Conservation (phyloP, 352 stramenopile genomes). For the Globisporangium parvum region DNA sequence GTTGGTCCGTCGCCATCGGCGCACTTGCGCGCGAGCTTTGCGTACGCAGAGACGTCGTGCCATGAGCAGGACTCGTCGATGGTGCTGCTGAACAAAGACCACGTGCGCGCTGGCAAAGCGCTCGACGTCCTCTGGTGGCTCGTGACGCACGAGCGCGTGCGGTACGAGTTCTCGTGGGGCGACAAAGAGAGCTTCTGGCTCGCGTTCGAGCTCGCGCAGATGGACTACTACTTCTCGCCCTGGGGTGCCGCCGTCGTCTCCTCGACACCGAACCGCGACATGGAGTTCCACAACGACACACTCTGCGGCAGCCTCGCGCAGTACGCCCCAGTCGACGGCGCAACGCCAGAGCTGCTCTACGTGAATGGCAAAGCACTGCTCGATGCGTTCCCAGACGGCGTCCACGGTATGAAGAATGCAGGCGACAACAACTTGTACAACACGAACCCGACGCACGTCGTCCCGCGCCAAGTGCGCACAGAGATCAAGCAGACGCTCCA, state of each 20-base stretch:
- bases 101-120: constrained; percentile 16
- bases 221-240: constrained; percentile 44
- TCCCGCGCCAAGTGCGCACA: constrained; percentile 3
- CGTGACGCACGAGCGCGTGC: constrained; percentile 25
- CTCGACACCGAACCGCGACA: constrained; percentile 28
- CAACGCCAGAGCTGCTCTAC: constrained; percentile 24
- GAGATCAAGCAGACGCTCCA: constrained; percentile 1
- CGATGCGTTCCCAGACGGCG: constrained; percentile 28
- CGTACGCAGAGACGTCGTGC: constrained; percentile 34
- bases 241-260: constrained; percentile 33
- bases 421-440: constrained; percentile 12
- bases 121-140: constrained; percentile 35
- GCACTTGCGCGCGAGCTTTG: constrained; percentile 37
- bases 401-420: constrained; percentile 14
- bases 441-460: constrained; percentile 12
- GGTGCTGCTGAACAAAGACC: constrained; percentile 26
- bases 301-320: constrained; percentile 40
- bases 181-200: constrained; percentile 54
- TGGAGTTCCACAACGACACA: constrained; percentile 29
- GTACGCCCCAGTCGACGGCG: constrained; percentile 19
- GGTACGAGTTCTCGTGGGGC: constrained; percentile 31
- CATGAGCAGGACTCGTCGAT: constrained; percentile 67
- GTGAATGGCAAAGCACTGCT: constrained; percentile 48
- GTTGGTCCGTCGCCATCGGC: constrained; percentile 17
- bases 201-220: constrained; percentile 40